Evolutionary conservation across 331 rosid genomes (phyloP).

Genomic region (Pyrus hybrid): DNA sequence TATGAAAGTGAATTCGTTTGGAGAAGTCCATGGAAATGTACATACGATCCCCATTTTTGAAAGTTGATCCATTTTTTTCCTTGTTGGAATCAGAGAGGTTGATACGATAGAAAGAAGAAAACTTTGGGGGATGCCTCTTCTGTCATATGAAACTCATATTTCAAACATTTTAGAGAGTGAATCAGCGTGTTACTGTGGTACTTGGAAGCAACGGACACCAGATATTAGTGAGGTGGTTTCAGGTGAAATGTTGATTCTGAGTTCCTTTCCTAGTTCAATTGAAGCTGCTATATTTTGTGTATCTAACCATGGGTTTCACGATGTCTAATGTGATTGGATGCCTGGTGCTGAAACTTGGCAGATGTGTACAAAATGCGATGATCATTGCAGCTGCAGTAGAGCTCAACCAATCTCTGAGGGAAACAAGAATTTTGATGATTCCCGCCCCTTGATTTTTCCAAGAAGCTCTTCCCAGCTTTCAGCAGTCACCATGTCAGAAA

Average conservation of each 20-base stretch:
- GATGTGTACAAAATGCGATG: conserved; percentile 55
- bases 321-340: conserved; percentile 40
- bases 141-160: conserved; percentile 6
- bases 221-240: conserved; percentile 25
- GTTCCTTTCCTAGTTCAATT: conserved; percentile 41
- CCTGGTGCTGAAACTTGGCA: conserved; percentile 63
- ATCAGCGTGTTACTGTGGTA: conserved; percentile 14
- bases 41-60: not conserved
- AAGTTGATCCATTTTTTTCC: not conserved
- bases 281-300: conserved; percentile 42
- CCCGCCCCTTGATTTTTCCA: conserved; percentile 28
- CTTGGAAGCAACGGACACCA: conserved; percentile 18
- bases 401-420: conserved; percentile 35
- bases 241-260: conserved; percentile 56
- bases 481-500: conserved; percentile 12
- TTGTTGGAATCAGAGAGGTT: conserved; percentile 30
- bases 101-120: conserved; percentile 19
- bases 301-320: conserved; percentile 37
- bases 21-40: not conserved
- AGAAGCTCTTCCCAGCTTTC: conserved; percentile 39
- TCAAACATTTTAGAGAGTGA: conserved; percentile 9
- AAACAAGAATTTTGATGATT: conserved; percentile 30
- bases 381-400: conserved; percentile 39
- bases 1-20: not conserved
- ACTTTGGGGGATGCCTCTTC: conserved; percentile 19